phyloP scores from a whole-genome alignment of 352 stramenopile species.

The Phytophthora tentaculata region DNA sequence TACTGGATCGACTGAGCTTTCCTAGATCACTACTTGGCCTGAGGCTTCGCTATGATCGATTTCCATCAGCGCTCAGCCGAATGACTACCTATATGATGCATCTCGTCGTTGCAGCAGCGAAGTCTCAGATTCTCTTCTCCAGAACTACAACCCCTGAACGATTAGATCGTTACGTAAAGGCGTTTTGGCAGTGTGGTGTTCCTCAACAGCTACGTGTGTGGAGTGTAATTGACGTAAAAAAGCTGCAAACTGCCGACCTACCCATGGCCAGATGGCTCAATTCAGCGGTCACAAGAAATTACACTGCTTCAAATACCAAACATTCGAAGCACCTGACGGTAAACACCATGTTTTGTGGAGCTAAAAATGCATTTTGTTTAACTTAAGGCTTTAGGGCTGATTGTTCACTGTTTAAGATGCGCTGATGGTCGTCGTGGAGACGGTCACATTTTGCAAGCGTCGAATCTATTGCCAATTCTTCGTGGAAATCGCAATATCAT shows the following conservation, averaged over 20 bases:
- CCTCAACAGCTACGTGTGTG: neutral
- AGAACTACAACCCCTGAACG: neutral
- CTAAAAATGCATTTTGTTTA: neutral
- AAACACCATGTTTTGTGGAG: neutral
- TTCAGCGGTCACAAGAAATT: neutral
- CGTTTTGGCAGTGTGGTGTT: neutral
- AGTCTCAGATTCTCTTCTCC: constrained; percentile 1
- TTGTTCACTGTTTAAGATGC: constrained; percentile 1
- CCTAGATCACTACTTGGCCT: neutral
- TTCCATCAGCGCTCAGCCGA: neutral
- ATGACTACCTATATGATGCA: neutral
- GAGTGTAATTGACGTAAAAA: neutral
- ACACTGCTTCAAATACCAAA: neutral
- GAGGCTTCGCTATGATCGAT: neutral
- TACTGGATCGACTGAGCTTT: neutral
- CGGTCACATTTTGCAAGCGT: neutral
- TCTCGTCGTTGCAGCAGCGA: neutral
- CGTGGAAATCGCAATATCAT: neutral
- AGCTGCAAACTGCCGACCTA: neutral
- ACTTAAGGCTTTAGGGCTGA: neutral
- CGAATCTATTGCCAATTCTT: neutral
- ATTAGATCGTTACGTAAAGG: neutral
- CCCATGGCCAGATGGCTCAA: neutral
- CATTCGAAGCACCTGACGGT: neutral
- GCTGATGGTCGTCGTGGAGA: neutral